phyloP scores from a whole-genome alignment of 2,329 filamentous ascomycete species.

The Parascedosporium putredinis region DNA sequence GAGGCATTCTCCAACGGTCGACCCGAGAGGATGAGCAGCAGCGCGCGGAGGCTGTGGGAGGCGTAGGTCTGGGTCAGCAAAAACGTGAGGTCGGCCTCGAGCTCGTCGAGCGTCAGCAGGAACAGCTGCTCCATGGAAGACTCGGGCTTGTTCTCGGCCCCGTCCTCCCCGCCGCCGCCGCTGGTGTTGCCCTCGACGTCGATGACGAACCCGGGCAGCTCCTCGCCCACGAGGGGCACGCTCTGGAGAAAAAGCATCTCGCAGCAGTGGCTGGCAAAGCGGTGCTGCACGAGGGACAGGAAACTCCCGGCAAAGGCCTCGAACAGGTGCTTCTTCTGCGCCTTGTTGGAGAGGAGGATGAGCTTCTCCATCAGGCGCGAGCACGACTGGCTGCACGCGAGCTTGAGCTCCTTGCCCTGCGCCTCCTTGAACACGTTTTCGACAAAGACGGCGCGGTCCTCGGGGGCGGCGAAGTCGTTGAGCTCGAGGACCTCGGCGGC shows the following conservation, averaged over 20 bases:
- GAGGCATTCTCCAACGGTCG: conserved; percentile 62
- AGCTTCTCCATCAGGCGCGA: conserved; percentile 87
- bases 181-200: conserved; percentile 26
- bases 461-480: conserved; percentile 71
- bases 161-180: conserved; percentile 30
- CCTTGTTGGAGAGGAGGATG: conserved; percentile 67
- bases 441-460: conserved; percentile 63
- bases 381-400: conserved; percentile 91
- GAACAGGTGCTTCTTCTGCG: conserved; percentile 81
- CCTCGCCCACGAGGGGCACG: conserved; percentile 66
- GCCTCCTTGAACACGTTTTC: conserved; percentile 81
- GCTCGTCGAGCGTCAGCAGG: conserved; percentile 70
- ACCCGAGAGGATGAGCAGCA: conserved; percentile 78
- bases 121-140: conserved; percentile 69
- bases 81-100: conserved; percentile 75
- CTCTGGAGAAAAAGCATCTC: conserved; percentile 83
- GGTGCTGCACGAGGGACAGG: conserved; percentile 80
- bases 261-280: conserved; percentile 95
- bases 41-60: conserved; percentile 78
- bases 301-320: conserved; percentile 80
- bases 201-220: conserved; percentile 44
- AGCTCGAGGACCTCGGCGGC: conserved; percentile 84
- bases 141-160: conserved; percentile 26
- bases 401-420: conserved; percentile 85
- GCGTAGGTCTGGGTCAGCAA: conserved; percentile 82